These are phyloP conservation scores for Cercospora sp. DNA, from an alignment of 2,329 filamentous ascomycete species.

Conservation along the genomic window DNA sequence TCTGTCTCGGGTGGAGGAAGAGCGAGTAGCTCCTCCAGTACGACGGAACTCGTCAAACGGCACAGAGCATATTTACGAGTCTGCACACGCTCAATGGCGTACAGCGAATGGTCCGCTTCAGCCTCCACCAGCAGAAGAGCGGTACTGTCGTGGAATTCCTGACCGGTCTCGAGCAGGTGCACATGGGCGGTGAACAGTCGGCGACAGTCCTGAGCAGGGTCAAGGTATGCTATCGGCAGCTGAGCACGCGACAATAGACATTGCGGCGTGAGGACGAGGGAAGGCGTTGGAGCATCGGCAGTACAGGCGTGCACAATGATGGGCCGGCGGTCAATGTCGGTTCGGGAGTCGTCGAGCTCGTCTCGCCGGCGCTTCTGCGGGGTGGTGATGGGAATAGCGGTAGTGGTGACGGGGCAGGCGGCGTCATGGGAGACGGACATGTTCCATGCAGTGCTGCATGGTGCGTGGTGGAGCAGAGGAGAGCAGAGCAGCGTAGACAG, in stretches of 20 bases:
- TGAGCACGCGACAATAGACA: slow-evolving; percentile 60
- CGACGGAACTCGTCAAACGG: slow-evolving; percentile 67
- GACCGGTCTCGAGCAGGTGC: slow-evolving; percentile 63
- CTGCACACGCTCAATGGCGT: slow-evolving; percentile 66
- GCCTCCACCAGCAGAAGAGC: slow-evolving; percentile 63
- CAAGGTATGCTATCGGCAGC: slow-evolving; percentile 63
- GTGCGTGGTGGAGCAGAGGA: neutral
- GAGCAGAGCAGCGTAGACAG: neutral
- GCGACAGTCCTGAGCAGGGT: slow-evolving; percentile 55
- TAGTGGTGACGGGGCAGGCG: slow-evolving; percentile 4
- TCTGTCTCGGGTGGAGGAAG: slow-evolving; percentile 36
- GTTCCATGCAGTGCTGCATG: slow-evolving; percentile 15
- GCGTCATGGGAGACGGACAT: slow-evolving; percentile 26
- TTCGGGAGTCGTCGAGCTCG: slow-evolving; percentile 18
- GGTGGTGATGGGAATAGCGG: neutral
- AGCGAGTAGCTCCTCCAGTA: slow-evolving; percentile 55
- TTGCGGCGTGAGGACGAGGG: slow-evolving; percentile 35
- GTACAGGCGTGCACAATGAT: slow-evolving; percentile 33
- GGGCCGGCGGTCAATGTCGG: slow-evolving; percentile 30
- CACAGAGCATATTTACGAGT: slow-evolving; percentile 66
- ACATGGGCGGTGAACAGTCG: slow-evolving; percentile 63
- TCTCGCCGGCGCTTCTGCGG: slow-evolving; percentile 25
- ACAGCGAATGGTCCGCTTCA: slow-evolving; percentile 56
- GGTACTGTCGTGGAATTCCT: slow-evolving; percentile 47
- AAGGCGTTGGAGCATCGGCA: slow-evolving; percentile 30